Evolutionary conservation across 352 stramenopile genomes (phyloP).

Genomic region (Globisporangium solare): DNA sequence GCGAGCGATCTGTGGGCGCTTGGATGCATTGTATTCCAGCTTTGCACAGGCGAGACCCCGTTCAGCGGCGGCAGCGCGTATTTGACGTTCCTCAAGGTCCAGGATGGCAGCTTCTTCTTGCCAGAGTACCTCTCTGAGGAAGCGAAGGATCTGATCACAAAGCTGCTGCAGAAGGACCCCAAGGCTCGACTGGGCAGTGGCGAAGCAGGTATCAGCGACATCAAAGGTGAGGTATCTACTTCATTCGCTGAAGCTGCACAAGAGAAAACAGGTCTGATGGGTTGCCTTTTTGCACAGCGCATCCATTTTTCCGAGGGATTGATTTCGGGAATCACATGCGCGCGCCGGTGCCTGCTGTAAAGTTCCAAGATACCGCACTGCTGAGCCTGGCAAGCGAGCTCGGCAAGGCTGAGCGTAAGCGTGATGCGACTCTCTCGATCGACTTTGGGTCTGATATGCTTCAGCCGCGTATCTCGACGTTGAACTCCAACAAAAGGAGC

Average conservation of each 20-base stretch:
- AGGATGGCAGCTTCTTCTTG: conserved; percentile 52
- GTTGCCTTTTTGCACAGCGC: conserved; percentile 23
- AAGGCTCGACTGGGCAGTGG: conserved; percentile 24
- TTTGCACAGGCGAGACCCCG: conserved; percentile 74
- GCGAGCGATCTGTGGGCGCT: conserved; percentile 76
- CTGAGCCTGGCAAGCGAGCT: conserved; percentile 47
- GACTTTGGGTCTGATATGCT: conserved; percentile 25
- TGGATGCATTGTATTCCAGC: conserved; percentile 73
- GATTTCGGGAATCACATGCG: conserved; percentile 66
- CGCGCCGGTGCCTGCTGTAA: conserved; percentile 21
- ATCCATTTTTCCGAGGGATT: conserved; percentile 70
- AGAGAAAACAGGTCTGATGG: too few species aligned
- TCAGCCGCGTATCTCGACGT: conserved; percentile 32
- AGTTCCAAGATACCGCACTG: conserved; percentile 39
- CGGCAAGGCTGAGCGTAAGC: conserved; percentile 26
- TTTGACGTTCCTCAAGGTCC: conserved; percentile 71
- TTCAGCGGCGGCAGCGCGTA: conserved; percentile 78
- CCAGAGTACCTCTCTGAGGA: conserved; percentile 59
- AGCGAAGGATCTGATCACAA: conserved; percentile 58
- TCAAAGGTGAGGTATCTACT: conserved; percentile 39
- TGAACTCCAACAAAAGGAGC: conserved; percentile 27
- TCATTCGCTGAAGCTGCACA: background rate
- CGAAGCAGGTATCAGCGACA: conserved; percentile 27
- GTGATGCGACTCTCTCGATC: conserved; percentile 19
- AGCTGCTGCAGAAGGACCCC: conserved; percentile 48